Percentiles rank a stretch among this genome's conserved stretches.
These are phyloP conservation scores for Colletotrichum camelliae DNA, from an alignment of 2,329 filamentous ascomycete species.

Conservation along the genomic window DNA sequence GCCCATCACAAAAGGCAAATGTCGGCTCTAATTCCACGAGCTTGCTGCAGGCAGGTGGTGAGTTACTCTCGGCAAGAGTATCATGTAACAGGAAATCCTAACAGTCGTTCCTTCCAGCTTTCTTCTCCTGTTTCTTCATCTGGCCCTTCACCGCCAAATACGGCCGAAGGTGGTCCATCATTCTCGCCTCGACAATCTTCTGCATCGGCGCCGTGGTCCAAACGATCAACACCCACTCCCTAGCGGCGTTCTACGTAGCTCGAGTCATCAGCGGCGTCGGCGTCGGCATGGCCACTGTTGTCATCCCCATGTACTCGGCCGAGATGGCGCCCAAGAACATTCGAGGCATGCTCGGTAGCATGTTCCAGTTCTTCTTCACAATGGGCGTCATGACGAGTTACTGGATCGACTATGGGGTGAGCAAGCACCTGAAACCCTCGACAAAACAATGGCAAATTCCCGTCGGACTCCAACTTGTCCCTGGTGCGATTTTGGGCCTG, in stretches of 20 bases:
- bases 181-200: conserved; percentile 46
- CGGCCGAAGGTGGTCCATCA: conserved; percentile 44
- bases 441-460: conserved; percentile 57
- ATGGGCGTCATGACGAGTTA: conserved; percentile 46
- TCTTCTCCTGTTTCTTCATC: conserved; percentile 47
- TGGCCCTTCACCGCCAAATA: conserved; percentile 47
- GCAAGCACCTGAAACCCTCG: conserved; percentile 37
- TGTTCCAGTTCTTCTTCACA: conserved; percentile 52
- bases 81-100: background rate
- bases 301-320: conserved; percentile 50
- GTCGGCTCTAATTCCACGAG: conserved; percentile 45
- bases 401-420: conserved; percentile 51
- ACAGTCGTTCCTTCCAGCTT: conserved; percentile 30
- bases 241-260: conserved; percentile 42
- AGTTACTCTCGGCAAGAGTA: background rate
- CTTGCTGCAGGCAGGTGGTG: conserved; percentile 46
- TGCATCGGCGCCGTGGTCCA: conserved; percentile 47
- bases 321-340: conserved; percentile 54
- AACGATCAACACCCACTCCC: conserved; percentile 39
- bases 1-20: conserved; percentile 30
- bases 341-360: conserved; percentile 45
- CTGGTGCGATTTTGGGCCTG: conserved; percentile 48
- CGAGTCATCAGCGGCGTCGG: conserved; percentile 39
- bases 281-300: conserved; percentile 43
- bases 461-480: conserved; percentile 51